phyloP scores from a whole-genome alignment of 2,329 filamentous ascomycete genomes.

The Aspergillus caelatus region DNA sequence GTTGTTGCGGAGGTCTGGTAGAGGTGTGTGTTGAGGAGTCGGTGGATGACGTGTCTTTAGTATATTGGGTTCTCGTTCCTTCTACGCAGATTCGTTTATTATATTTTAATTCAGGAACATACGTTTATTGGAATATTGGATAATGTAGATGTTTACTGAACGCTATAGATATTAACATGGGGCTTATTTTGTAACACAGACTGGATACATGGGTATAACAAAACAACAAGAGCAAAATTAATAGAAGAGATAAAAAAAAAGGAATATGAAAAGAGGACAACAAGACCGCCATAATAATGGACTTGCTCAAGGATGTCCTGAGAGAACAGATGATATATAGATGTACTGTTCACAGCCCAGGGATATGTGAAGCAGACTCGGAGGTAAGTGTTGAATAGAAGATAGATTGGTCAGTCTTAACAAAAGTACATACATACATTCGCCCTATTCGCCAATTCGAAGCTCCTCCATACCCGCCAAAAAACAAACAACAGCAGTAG shows the following conservation, averaged over 20 bases:
- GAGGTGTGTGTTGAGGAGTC: not conserved
- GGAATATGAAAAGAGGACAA: too few relatives aligned
- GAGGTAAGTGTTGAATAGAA: not conserved
- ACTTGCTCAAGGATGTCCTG: not conserved
- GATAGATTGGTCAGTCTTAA: not conserved
- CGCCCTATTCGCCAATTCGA: not conserved
- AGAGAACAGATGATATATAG: not conserved
- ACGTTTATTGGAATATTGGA: not conserved
- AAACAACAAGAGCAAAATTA: not conserved
- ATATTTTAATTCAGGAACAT: not conserved
- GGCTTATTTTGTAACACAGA: not conserved
- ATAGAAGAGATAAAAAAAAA: not conserved
- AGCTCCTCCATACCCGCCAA: not conserved
- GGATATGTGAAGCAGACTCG: not conserved
- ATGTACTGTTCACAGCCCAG: not conserved
- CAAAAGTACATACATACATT: not conserved
- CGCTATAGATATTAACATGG: not conserved
- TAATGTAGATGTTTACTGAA: not conserved
- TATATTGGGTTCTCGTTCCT: not conserved
- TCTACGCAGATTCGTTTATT: not conserved
- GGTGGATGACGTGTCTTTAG: not conserved
- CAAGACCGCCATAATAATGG: not conserved
- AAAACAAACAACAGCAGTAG: slow-evolving; percentile 1
- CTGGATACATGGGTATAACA: not conserved
- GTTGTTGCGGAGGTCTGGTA: not conserved